A percentile compares a stretch with the other conserved stretches of the same genome.
phyloP scores from a whole-genome alignment of 176 grass and related monocot species.

The Eragrostis curvula region DNA sequence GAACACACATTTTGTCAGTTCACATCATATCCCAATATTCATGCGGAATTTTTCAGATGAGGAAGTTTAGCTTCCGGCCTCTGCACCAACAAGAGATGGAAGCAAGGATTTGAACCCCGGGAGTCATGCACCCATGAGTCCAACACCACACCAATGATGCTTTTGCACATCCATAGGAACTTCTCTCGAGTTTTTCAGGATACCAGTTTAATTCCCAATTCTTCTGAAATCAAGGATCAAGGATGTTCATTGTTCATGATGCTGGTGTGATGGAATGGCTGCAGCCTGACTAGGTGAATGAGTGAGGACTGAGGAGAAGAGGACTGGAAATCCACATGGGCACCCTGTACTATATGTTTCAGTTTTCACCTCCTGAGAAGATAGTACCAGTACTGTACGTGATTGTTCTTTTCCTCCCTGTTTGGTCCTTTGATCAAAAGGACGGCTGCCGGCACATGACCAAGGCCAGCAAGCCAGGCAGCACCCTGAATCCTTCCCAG shows the following conservation, averaged over 20 bases:
- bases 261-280: neutral
- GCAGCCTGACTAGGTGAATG: conserved; percentile 12
- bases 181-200: no score
- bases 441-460: conserved; percentile 33
- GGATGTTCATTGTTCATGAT: neutral
- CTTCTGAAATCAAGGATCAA: neutral
- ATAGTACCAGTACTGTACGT: conserved; percentile 7
- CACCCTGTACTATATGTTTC: neutral
- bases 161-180: no score
- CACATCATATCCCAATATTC: neutral
- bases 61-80: no score
- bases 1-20: neutral
- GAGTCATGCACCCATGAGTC: no score
- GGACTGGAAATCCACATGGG: conserved; percentile 38
- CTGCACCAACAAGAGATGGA: no score
- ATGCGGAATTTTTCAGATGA: neutral
- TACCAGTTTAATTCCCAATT: neutral
- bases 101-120: no score
- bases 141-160: no score
- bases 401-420: conserved; percentile 16
- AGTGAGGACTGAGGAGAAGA: neutral
- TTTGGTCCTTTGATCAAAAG: conserved; percentile 38
- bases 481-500: neutral
- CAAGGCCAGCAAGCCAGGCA: conserved; percentile 19
- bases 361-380: conserved; percentile 11